Conservation (phyloP, 768 basidiomycete species). For the Suillus cothurnatus region DNA sequence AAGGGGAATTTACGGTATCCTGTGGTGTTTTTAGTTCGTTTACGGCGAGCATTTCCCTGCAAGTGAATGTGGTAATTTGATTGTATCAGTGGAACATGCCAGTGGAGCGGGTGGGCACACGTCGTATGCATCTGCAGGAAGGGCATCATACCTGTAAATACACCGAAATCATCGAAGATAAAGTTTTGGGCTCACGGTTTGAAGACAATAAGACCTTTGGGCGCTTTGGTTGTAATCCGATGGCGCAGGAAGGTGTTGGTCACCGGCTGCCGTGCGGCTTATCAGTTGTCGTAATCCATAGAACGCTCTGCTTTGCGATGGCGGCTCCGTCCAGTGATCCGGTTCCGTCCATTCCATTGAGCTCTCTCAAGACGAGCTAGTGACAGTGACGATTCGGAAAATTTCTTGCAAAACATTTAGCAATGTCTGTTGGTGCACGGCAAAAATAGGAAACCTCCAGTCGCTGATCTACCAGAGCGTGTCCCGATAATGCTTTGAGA, state of each 20-base stretch:
- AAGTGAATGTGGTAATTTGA: neutral
- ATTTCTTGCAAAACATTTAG: neutral
- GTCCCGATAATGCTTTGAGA: neutral
- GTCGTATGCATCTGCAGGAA: neutral
- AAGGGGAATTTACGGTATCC: neutral
- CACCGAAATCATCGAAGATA: neutral
- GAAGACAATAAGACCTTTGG: neutral
- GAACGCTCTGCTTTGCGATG: neutral
- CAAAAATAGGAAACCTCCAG: neutral
- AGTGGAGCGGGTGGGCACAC: neutral
- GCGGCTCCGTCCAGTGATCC: neutral
- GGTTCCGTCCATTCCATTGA: neutral
- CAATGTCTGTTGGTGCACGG: neutral
- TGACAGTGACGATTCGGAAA: neutral
- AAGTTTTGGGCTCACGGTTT: neutral
- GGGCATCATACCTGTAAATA: neutral
- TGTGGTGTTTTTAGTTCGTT: too few species aligned
- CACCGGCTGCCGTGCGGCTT: neutral
- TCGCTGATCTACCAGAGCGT: neutral
- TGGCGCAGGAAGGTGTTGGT: neutral
- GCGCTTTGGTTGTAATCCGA: neutral
- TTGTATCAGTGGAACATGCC: neutral
- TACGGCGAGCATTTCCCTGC: neutral
- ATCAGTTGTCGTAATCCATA: neutral
- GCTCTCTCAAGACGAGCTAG: neutral